These are phyloP conservation scores for Salvia splendens DNA, from an alignment of 257 asterid species.

Conservation along the genomic window DNA sequence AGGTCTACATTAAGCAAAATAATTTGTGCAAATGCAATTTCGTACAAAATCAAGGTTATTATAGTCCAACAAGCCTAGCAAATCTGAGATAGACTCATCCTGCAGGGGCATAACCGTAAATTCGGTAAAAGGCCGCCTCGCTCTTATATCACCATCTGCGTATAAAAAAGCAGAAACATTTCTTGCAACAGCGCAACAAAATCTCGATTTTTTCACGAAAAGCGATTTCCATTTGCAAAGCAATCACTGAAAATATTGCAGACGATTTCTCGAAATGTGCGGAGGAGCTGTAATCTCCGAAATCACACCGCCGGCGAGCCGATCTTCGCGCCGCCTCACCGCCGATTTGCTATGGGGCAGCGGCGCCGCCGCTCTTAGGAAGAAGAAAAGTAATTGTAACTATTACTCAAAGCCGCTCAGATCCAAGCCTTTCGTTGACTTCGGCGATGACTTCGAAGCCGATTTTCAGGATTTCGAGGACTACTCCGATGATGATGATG, in stretches of 20 bases:
- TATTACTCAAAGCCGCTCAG: slow-evolving; percentile 51
- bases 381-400: slow-evolving; percentile 38
- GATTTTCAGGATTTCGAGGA: slow-evolving; percentile 77
- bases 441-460: slow-evolving; percentile 66
- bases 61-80: neutral
- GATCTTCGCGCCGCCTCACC: slow-evolving; percentile 61
- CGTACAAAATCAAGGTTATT: neutral
- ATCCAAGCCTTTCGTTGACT: slow-evolving; percentile 40
- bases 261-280: slow-evolving; percentile 50
- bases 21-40: neutral
- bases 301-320: slow-evolving; percentile 45
- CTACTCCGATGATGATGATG: slow-evolving; percentile 45
- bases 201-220: neutral
- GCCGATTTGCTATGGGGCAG: slow-evolving; percentile 82
- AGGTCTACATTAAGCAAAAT: neutral
- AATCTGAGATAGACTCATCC: neutral
- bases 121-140: neutral
- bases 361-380: slow-evolving; percentile 41
- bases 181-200: neutral
- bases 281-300: slow-evolving; percentile 91
- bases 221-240: slow-evolving; percentile 2
- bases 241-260: neutral
- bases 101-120: slow-evolving; percentile 17
- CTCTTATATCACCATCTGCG: slow-evolving; percentile 25
- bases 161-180: slow-evolving; percentile 13